Base-by-base conservation (phyloP, 179 eudicot species). In the Silene coronaria region DNA sequence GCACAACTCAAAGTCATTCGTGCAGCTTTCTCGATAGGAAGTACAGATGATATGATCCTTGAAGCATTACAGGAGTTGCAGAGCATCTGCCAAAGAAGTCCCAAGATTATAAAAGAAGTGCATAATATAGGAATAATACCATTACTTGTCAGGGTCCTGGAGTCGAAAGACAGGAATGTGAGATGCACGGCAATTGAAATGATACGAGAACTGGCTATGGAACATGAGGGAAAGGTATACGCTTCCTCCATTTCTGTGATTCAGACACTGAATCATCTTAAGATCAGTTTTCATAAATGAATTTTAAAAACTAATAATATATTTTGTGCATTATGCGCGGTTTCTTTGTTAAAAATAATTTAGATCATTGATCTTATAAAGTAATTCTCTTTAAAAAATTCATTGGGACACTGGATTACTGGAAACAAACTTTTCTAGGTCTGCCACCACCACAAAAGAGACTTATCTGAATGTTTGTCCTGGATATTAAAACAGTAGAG, bases 31-130 rank as follows among this genome's bases (percentile, higher is more conserved):
- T 85, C 93, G 21, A 42, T 76, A 61, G 89, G 88, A 63, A 87
- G 86, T 74, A 71, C 87, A 21, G 89, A 88, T 64, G 73, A 71
- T 64, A 88, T 82, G 85, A 78, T 88, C 24, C 84, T 84, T 60
- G 96, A 89, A 80, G 93, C 97, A 32, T 80, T 93, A 19, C 77
- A 85, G 30, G 89, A 91, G 69, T 74, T 93, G 73, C 80, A 72
- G 63, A 81, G 53, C 61, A 78, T 90, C 32, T 89, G 89, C 79
- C 78, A 75, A 63, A 82, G 67, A 28, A 87, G 82, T 74, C 86
- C 81, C 17, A 64, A 79, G 53, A 87, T 84, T 70, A 79, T 72
- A 68, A 60, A 70, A 38, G 84, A 87, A 78, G 80, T 90, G 51
- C 78, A 68, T 12, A 70, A 74, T 19, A 79, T 82, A 72, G 97